Evolutionary conservation across 2,329 filamentous ascomycete species (phyloP), one percentile per base, ranked within the genome.

Genomic region (Eutypa lata): DNA sequence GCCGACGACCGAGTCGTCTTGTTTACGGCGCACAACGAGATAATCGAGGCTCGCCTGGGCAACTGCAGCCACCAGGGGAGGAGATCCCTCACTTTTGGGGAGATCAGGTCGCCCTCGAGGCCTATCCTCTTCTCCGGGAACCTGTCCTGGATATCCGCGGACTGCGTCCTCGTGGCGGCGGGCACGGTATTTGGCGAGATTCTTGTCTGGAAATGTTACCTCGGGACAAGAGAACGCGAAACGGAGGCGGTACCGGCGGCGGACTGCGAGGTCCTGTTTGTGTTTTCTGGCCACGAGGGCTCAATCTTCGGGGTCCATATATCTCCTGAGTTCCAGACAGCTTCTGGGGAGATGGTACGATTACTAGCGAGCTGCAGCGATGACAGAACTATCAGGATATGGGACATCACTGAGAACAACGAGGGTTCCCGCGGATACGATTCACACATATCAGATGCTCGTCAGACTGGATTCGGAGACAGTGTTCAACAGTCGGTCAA

Each of bases 161-260:
- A 76, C 44, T 76, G 77, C 49, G 76, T 96, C 45, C 78, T 97
- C 19, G 82, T 97, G 48, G 90, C 91, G 7, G 89, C 89, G 3
- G 94, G 94, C 1, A 97, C 94, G 0, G 91, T 93, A 1, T 97
- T 97, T 71, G 94, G 94, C 3, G 92, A 97, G 69, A 89, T 99
- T 33, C 78, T 97, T 37, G 82, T 96, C 16, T 97, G 94, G 94
- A 89, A 86, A 58, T 91, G 84, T 61, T 72, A 74, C 46, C 61
- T 79, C n/a, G 57, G 31, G 33, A 22, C 31, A 3, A 18, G 18
- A 3, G 37, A 3, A 13, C 3, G 22, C 8, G 18, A 11, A 10
- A 22, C 11, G 48, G 10, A 7, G 3, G 7, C 47, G 14, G 7
- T 8, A 4, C 5, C 22, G 44, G 14, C 44, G 33, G n/a, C 3